phyloP scores from a whole-genome alignment of 1,284 basidiomycete genomes.

The Afroboletus lepidellus region DNA sequence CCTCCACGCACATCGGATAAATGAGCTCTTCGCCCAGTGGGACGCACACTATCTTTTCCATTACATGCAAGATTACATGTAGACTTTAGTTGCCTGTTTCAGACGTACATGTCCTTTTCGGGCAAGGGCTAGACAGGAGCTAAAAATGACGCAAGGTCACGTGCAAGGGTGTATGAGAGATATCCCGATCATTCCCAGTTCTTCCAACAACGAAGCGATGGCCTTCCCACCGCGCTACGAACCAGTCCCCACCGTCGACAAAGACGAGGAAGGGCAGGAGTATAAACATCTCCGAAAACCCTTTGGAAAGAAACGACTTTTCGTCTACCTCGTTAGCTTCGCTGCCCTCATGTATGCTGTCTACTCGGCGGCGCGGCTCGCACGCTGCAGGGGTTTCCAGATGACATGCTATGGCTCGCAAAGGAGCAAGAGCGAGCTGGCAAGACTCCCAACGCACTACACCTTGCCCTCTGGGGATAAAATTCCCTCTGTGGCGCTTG shows the following conservation, averaged over 20 bases:
- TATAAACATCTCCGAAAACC: neutral
- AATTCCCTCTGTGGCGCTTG: conserved; percentile 62
- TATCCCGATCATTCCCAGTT: neutral
- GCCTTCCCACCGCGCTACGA: conserved; percentile 25
- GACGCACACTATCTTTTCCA: too few species aligned
- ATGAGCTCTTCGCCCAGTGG: too few species aligned
- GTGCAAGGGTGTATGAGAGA: neutral
- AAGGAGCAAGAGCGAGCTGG: conserved; percentile 23
- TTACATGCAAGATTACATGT: too few species aligned
- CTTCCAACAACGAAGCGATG: conserved; percentile 16
- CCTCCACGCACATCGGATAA: neutral
- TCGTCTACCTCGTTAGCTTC: conserved; percentile 14
- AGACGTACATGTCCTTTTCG: too few species aligned
- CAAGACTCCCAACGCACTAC: conserved; percentile 46
- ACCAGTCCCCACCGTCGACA: conserved; percentile 21
- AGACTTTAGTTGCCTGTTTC: too few species aligned
- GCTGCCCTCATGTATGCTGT: conserved; percentile 17
- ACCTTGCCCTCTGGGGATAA: conserved; percentile 58
- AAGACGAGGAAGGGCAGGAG: conserved; percentile 6
- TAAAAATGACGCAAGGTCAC: conserved; percentile 4
- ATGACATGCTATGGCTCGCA: conserved; percentile 22
- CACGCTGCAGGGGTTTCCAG: conserved; percentile 23
- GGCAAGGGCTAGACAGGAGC: neutral
- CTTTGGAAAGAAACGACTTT: conserved; percentile 17
- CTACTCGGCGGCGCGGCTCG: conserved; percentile 15